Base-by-base conservation (phyloP, 306 rosid genomes). In the Casuarina equisetifolia region DNA sequence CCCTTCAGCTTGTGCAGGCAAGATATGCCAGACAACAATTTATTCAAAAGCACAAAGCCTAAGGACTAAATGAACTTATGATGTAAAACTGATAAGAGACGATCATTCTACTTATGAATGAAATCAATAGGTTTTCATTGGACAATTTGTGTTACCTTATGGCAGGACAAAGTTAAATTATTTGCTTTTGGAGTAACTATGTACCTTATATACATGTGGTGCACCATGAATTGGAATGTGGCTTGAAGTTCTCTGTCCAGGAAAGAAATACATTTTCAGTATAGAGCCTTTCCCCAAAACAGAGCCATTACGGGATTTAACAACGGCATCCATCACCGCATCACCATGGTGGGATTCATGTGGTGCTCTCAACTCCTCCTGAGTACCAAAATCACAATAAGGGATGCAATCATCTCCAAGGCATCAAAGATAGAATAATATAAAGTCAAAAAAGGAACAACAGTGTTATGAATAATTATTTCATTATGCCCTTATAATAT, bases 271-370 rank as follows among this genome's bases (percentile, higher is more conserved):
- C 95, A 89, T 91, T 88, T 93, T 89, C 80, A 93, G 91, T 76
- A 93, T 93, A 73, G 89, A 91, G n/a, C 98, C 98, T 78, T 93
- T 89, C 57, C 97, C 98, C 81, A 93, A 82, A 82, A 91, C 97
- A 51, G 92, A 89, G 64, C 98, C 98, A 46, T 78, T 87, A 64
- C 98, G 90, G 58, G 83, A 76, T 78, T 91, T 93, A 72, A 93
- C 89, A 81, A 89, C 70, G 59, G 94, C 88, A 87, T 93, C 98
- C 98, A 93, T 88, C 76, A 89, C 97, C 50, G 89, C 92, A 85
- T 93, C 97, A 59, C 98, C 98, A 83, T 93, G 94, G 78, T 88
- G 97, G 80, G 97, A 88, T 84, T 93, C 97, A 61, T 85, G 84
- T 40, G 95, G 89, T 71, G 89, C 89, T 85, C 98, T 88, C 88